Base-by-base conservation (phyloP, 257 asterid species). In the Solanum virginianum region DNA sequence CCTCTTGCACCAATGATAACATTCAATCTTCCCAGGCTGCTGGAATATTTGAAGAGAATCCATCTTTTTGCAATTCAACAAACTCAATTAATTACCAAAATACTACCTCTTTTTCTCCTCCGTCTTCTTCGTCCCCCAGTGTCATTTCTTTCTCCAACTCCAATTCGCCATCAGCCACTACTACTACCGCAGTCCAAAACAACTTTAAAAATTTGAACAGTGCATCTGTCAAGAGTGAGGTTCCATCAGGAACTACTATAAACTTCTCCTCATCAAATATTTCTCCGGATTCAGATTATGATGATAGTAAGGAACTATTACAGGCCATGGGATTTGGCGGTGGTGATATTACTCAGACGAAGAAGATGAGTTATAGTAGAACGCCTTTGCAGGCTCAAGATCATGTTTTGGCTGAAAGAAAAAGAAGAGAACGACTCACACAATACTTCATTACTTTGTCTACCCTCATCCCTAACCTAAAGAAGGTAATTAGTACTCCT, bases 321-420 rank as follows among this genome's bases (percentile, higher is more conserved):
- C 29, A 66, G 47, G 45, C 85, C 26, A 41, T 62, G 49, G 62
- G 74, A 51, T 82, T 82, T 62, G 49, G 47, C 8, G 62, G 47
- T 16, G 85, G 10, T 13, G 62, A 47, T 74, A 12, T 45, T 74
- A n/a, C 12, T 24, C 62, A 51, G 59, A 72, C 32, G 43, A 66
- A 29, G 26, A 66, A 66, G 47, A 15, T 15, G 7, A 51, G 66
- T 43, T 13, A 51, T 13, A 32, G 55, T 41, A 62, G 88, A 60
- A 60, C 84, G 3, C 79, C 86, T 9, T 22, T 59, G 26, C 87
- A 89, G 39, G 87, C 88, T 10, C 86, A 71, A 79, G 80, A 82
- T 59, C 91, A 89, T 6, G 87, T 86, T 71, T 20, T 86, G 12
- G 80, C 88, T 0, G 91, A 89, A 83, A 69, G 89, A 85, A 89